Evolutionary conservation across 495 filamentous ascomycete species (phyloP).

Genomic region (Viridothelium virens): DNA sequence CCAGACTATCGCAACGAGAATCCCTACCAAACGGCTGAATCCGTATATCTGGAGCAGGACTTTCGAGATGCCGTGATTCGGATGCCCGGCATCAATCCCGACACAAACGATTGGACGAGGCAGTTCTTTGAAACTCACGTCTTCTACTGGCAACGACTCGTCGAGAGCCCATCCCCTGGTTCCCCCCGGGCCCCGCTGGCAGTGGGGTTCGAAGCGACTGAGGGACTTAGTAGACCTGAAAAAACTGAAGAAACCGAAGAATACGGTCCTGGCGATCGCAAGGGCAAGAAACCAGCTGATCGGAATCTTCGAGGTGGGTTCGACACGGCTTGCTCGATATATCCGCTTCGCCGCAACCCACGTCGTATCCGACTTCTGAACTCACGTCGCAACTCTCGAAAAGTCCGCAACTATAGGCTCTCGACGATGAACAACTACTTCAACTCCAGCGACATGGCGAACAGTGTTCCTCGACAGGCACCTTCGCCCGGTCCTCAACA

Average conservation of each 20-base stretch:
- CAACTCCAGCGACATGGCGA: constrained; percentile 7
- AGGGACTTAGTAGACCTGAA: no score
- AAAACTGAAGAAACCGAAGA: neutral
- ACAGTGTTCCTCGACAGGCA: constrained; percentile 5
- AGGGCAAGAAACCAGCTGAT: neutral
- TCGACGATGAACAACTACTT: constrained; percentile 9
- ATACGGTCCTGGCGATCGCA: constrained; percentile 1
- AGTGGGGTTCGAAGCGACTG: neutral
- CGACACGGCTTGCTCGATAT: neutral
- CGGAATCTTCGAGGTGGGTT: neutral
- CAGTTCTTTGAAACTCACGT: constrained; percentile 2
- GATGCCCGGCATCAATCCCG: neutral
- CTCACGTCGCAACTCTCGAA: neutral
- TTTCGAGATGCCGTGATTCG: constrained; percentile 7
- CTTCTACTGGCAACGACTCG: neutral
- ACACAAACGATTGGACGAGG: constrained; percentile 1
- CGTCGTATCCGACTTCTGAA: neutral
- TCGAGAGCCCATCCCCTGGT: neutral
- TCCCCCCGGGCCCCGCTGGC: neutral
- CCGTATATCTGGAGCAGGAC: neutral
- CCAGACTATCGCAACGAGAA: neutral
- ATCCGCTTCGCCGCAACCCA: neutral
- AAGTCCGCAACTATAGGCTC: neutral
- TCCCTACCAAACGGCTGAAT: neutral
- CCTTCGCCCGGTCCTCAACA: constrained; percentile 6